These are phyloP conservation scores for Cyberlindnera mrakii DNA, from an alignment of 805 yeast species.

Conservation along the genomic window DNA sequence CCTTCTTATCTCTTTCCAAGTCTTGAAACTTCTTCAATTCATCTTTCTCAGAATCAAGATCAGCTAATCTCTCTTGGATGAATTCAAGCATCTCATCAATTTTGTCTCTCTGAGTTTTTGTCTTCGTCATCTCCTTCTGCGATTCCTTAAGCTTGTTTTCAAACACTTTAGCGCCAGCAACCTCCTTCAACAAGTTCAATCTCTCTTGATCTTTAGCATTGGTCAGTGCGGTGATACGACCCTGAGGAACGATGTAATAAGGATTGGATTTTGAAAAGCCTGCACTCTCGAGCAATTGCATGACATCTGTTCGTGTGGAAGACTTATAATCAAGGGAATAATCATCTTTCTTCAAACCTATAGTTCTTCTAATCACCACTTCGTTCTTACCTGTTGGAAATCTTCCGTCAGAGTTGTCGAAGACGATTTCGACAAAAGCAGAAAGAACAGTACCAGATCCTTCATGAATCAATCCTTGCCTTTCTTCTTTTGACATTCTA, in stretches of 20 bases:
- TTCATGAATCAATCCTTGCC: slow-evolving; percentile 83
- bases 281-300: slow-evolving; percentile 80
- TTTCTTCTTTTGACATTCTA: slow-evolving; percentile 75
- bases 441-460: slow-evolving; percentile 88
- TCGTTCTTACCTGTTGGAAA: slow-evolving; percentile 53
- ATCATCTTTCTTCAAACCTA: slow-evolving; percentile 91
- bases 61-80: slow-evolving; percentile 66
- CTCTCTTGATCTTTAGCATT: slow-evolving; percentile 86
- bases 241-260: slow-evolving; percentile 96
- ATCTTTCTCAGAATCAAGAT: slow-evolving; percentile 73
- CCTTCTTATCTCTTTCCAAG: slow-evolving; percentile 61
- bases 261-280: slow-evolving; percentile 90
- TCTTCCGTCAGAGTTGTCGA: slow-evolving; percentile 74
- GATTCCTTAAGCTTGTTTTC: slow-evolving; percentile 78
- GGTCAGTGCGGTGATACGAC: slow-evolving; percentile 80
- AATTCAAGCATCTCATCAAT: slow-evolving; percentile 68
- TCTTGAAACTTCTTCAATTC: slow-evolving; percentile 68
- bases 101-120: slow-evolving; percentile 62
- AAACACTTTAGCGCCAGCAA: slow-evolving; percentile 91
- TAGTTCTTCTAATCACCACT: slow-evolving; percentile 75
- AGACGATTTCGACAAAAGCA: slow-evolving; percentile 85
- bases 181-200: slow-evolving; percentile 73
- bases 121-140: slow-evolving; percentile 67
- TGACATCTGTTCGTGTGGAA: slow-evolving; percentile 73
- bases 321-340: slow-evolving; percentile 77